Base-by-base conservation (phyloP, 106 monocot genomes). In the Dendrobium chrysotoxum region DNA sequence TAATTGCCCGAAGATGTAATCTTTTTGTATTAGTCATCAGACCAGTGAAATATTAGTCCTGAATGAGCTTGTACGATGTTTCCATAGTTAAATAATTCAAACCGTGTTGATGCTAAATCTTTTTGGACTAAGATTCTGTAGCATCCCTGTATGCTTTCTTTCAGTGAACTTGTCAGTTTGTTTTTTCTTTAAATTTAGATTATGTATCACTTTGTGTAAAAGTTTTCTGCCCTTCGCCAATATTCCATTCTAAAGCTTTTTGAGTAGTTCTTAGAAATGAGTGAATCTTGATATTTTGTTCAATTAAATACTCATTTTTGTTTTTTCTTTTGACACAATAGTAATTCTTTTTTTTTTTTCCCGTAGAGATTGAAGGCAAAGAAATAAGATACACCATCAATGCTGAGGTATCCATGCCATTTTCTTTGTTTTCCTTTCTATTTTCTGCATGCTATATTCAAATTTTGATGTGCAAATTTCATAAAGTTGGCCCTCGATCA, bases 301-400 rank as follows among this genome's bases (percentile, higher is more conserved):
- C 25, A n/a, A 65, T 9, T 7, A 65, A 25, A 11, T 26, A 25
- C 64, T 7, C 64, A 57, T 57, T 57, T 26, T 1, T 50, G 15
- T n/a, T 50, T 50, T 13, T 50, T 13, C 50, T 66, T 15, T 4
- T 61, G 31, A 50, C 12, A 31, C 50, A 58, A 21, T 54, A 72
- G 15, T 81, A 39, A 81, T 72, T 31, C 4, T 12, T 25, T 21
- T 18, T 28, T 54, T 15, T 11, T 71, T 53, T 79, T 3, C 35
- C 35, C 77, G 20, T 79, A 92, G 92, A 92, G 53, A 84, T 92
- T 50, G 68, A 72, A 45, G 90, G 88, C 18, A 84, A 77, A 77
- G 90, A 88, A 57, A 84, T 79, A 70, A 40, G 77, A 11, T 92
- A 92, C 77, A 88, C 75, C 46, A 55, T 92, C 67, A 89, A 88